These are phyloP conservation scores for Leccinum subtestaceum DNA, from an alignment of 768 basidiomycete species.

Conservation along the genomic window DNA sequence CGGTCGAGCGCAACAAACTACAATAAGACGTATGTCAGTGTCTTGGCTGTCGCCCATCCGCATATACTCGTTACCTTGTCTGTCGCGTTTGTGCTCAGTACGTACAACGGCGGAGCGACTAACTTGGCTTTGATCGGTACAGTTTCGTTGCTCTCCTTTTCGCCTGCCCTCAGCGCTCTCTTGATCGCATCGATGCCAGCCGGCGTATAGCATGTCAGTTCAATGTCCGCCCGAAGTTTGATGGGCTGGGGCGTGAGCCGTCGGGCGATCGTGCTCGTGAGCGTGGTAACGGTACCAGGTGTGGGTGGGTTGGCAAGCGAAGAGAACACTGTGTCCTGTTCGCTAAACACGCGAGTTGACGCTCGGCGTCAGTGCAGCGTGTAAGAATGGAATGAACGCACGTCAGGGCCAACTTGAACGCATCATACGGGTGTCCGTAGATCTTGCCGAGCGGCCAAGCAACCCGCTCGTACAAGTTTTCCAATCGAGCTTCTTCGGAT, in stretches of 20 bases:
- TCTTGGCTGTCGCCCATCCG: neutral
- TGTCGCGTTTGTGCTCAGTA: constrained; percentile 92
- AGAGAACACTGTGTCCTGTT: constrained; percentile 78
- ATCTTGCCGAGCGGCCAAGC: constrained; percentile 91
- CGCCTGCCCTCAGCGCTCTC: constrained; percentile 85
- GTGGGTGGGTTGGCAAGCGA: constrained; percentile 59
- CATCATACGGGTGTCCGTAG: constrained; percentile 96
- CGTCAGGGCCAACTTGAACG: constrained; percentile 96
- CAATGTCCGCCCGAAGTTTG: constrained; percentile 97
- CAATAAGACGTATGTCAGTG: neutral
- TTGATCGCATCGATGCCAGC: constrained; percentile 97
- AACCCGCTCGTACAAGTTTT: constrained; percentile 84
- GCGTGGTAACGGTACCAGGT: constrained; percentile 54
- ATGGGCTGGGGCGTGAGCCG: constrained; percentile 97
- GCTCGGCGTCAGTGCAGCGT: neutral
- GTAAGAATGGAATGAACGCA: constrained; percentile 47
- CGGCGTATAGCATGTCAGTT: constrained; percentile 94
- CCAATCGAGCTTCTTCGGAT: constrained; percentile 78
- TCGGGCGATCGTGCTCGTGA: constrained; percentile 84
- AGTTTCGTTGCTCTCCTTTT: constrained; percentile 79
- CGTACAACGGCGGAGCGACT: constrained; percentile 95
- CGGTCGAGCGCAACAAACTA: constrained; percentile 88
- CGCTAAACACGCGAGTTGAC: constrained; percentile 36
- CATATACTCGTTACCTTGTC: constrained; percentile 65
- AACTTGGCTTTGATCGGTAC: constrained; percentile 97